A percentile compares a stretch with the other conserved stretches of the same genome.
Evolutionary conservation across 2,329 filamentous ascomycete species (phyloP).

Genomic region (Chaetomium strumarium): DNA sequence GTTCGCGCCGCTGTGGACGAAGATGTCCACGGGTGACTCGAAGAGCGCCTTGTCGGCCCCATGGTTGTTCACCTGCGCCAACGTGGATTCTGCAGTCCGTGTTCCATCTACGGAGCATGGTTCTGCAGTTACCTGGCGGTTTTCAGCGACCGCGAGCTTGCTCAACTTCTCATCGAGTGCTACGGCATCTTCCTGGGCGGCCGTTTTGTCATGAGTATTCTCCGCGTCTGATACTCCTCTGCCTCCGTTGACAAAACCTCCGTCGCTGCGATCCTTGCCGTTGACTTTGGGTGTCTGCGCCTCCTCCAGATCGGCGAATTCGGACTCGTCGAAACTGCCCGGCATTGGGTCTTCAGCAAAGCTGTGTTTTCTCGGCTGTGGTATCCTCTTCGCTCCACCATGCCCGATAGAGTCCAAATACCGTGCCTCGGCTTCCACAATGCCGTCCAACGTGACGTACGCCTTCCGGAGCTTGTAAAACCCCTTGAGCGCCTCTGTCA

Average conservation of each 20-base stretch:
- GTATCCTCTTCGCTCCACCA: neutral
- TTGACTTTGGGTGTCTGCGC: conserved; percentile 4
- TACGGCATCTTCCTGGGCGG: conserved; percentile 31
- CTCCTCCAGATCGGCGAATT: conserved; percentile 28
- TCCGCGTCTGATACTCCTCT: conserved; percentile 40
- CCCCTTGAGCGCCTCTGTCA: conserved; percentile 84
- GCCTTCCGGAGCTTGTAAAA: conserved; percentile 93
- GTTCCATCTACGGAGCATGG: neutral
- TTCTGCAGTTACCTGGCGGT: neutral
- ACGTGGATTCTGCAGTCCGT: conserved; percentile 15
- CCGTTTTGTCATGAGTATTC: conserved; percentile 41
- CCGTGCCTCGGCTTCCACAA: conserved; percentile 68
- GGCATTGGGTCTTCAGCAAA: conserved; percentile 34
- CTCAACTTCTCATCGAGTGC: conserved; percentile 19
- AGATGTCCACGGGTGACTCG: conserved; percentile 72
- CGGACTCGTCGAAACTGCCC: conserved; percentile 33
- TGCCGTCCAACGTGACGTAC: conserved; percentile 72
- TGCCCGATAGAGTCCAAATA: conserved; percentile 33
- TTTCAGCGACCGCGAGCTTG: conserved; percentile 3
- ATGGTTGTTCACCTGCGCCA: conserved; percentile 31
- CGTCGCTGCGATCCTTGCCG: conserved; percentile 31
- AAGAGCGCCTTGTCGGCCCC: conserved; percentile 59
- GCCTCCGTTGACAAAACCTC: conserved; percentile 53
- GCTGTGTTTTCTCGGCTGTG: conserved; percentile 8
- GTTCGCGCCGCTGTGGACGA: conserved; percentile 82